These are phyloP conservation scores for Penicillium samsonianum DNA, from an alignment of 495 filamentous ascomycete genomes.

Conservation along the genomic window DNA sequence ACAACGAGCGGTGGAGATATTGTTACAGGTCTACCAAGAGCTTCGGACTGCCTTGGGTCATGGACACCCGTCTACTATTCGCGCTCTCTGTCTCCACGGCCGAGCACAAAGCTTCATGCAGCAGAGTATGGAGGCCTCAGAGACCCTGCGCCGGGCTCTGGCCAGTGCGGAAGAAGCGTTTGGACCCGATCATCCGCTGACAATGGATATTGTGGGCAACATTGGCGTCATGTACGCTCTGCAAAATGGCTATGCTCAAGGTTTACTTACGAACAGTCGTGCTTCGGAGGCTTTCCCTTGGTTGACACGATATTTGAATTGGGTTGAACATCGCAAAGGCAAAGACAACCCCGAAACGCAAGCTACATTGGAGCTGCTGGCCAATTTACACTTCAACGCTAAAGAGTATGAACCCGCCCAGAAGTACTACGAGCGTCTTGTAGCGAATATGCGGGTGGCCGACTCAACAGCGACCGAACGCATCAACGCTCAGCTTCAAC, in stretches of 20 bases:
- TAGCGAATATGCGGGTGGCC: constrained; percentile 17
- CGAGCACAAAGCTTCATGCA: constrained; percentile 25
- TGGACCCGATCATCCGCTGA: constrained; percentile 33
- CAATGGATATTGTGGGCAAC: constrained; percentile 32
- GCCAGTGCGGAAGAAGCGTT: constrained; percentile 36
- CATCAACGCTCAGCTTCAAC: constrained; percentile 22
- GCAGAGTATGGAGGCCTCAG: constrained; percentile 27
- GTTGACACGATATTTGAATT: constrained; percentile 35
- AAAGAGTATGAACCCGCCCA: constrained; percentile 33
- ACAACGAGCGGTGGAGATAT: constrained; percentile 18
- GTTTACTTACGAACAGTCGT: constrained; percentile 8
- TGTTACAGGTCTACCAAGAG: constrained; percentile 27
- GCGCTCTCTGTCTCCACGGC: constrained; percentile 31
- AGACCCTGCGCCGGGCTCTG: constrained; percentile 39
- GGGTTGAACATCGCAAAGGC: constrained; percentile 32
- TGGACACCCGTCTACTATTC: constrained; percentile 30
- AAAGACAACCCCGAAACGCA: constrained; percentile 30
- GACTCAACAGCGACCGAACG: constrained; percentile 16
- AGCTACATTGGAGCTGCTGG: constrained; percentile 29
- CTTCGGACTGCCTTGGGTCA: constrained; percentile 25
- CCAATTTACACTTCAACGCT: constrained; percentile 26
- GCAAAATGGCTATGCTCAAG: constrained; percentile 16
- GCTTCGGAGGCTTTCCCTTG: constrained; percentile 33
- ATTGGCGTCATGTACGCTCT: constrained; percentile 38
- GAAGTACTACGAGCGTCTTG: constrained; percentile 33